phyloP scores from a whole-genome alignment of 306 rosid genomes.

The Dryas alaskensis region DNA sequence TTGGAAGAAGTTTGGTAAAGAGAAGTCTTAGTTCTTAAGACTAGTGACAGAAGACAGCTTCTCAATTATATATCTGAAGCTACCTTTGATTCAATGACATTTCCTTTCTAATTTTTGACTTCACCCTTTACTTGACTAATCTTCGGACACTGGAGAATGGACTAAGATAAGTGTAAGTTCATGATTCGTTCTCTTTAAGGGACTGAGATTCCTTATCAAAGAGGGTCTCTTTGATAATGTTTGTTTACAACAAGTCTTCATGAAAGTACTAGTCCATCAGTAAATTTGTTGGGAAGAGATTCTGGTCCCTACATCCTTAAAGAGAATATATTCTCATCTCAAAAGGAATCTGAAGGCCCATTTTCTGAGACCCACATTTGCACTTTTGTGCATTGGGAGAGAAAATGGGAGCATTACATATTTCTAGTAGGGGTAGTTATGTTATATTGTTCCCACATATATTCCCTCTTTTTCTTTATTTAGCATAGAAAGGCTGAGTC shows the following conservation, averaged over 20 bases:
- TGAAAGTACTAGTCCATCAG: constrained; percentile 9
- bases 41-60: background rate
- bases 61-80: constrained; percentile 1
- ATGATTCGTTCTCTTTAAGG: background rate
- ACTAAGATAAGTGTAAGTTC: too few relatives aligned
- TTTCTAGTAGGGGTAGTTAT: background rate
- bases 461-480: constrained; percentile 5
- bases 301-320: constrained; percentile 15
- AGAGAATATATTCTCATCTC: constrained; percentile 45
- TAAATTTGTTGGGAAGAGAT: constrained; percentile 24
- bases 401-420: constrained; percentile 26
- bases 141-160: too few relatives aligned
- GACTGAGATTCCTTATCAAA: constrained; percentile 8
- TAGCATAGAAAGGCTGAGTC: background rate
- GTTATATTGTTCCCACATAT: constrained; percentile 19
- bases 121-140: constrained; percentile 9
- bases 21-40: background rate
- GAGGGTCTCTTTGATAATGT: background rate
- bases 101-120: constrained; percentile 10
- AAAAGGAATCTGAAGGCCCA: constrained; percentile 30
- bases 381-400: constrained; percentile 11
- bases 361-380: constrained; percentile 24
- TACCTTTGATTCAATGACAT: background rate
- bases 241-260: background rate
- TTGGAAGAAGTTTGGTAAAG: background rate